Evolutionary conservation across 1,139 yeast genomes (phyloP).

Genomic region (Citeromyces hawaiiensis): DNA sequence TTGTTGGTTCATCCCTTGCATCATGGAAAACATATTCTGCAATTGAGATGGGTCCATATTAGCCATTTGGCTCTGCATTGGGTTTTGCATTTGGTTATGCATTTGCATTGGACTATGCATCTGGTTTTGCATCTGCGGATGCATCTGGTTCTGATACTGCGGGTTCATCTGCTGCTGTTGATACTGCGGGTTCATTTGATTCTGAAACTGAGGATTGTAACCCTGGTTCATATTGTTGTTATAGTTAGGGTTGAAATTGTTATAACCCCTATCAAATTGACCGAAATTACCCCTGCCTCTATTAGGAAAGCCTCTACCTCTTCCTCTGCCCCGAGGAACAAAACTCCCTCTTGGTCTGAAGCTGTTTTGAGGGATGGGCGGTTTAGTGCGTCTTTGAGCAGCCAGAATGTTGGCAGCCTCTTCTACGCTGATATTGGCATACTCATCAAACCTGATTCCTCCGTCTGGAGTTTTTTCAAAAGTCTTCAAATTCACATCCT

Average conservation of each 20-base stretch:
- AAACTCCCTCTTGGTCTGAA: constrained; percentile 13
- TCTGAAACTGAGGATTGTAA: not conserved
- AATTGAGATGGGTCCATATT: constrained; percentile 37
- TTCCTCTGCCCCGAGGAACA: constrained; percentile 8
- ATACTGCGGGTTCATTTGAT: constrained; percentile 3
- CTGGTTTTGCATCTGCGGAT: not conserved
- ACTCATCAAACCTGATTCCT: constrained; percentile 74
- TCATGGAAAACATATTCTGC: constrained; percentile 31
- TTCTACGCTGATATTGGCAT: constrained; percentile 49
- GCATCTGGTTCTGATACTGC: constrained; percentile 1
- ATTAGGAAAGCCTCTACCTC: constrained; percentile 7
- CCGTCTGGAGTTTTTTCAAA: constrained; percentile 60
- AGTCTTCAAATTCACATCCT: constrained; percentile 54
- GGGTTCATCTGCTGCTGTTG: constrained; percentile 3
- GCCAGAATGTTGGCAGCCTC: constrained; percentile 42
- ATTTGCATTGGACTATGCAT: constrained; percentile 3
- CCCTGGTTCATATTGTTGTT: constrained; percentile 4
- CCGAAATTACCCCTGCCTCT: constrained; percentile 1
- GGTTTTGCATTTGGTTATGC: constrained; percentile 1
- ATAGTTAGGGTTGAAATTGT: constrained; percentile 17
- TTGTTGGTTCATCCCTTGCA: constrained; percentile 19
- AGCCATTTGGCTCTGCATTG: constrained; percentile 15
- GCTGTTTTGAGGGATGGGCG: constrained; percentile 13
- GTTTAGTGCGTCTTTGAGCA: constrained; percentile 17
- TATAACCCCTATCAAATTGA: constrained; percentile 6